Evolutionary conservation across 306 rosid genomes (phyloP).

Genomic region (Styphnolobium japonicum): DNA sequence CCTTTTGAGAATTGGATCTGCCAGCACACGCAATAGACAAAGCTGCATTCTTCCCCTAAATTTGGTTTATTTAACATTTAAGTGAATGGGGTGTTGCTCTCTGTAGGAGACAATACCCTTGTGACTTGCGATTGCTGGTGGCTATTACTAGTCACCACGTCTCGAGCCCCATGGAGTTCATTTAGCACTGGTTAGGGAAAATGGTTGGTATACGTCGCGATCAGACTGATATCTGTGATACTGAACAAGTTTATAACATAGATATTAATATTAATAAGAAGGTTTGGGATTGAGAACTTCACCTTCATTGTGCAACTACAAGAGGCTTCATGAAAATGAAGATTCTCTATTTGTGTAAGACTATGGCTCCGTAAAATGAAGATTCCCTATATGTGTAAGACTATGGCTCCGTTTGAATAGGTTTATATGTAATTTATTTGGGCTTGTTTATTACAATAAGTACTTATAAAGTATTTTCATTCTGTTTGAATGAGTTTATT

Average conservation of each 20-base stretch:
- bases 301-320: neutral
- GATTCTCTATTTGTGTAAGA: conserved; percentile 6
- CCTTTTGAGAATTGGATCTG: conserved; percentile 19
- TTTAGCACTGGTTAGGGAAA: neutral
- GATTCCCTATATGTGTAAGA: no score
- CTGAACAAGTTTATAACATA: neutral
- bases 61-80: conserved; percentile 4
- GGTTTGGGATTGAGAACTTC: conserved; percentile 1
- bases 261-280: neutral
- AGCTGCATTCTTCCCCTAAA: conserved; percentile 30
- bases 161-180: conserved; percentile 37
- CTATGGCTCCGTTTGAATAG: no score
- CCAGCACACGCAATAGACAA: conserved; percentile 25
- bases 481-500: no score
- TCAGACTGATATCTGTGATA: neutral
- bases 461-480: no score
- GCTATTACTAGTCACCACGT: conserved; percentile 25
- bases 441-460: no score
- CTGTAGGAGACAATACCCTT: conserved; percentile 21
- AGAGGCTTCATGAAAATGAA: neutral
- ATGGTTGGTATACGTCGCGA: conserved; percentile 31
- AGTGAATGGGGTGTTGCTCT: conserved; percentile 25
- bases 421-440: no score
- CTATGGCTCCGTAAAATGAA: no score
- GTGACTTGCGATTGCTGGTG: neutral